Percentiles rank a stretch among this genome's conserved stretches.
Evolutionary conservation across 2,329 filamentous ascomycete species (phyloP).

Genomic region (Didymella exigua): DNA sequence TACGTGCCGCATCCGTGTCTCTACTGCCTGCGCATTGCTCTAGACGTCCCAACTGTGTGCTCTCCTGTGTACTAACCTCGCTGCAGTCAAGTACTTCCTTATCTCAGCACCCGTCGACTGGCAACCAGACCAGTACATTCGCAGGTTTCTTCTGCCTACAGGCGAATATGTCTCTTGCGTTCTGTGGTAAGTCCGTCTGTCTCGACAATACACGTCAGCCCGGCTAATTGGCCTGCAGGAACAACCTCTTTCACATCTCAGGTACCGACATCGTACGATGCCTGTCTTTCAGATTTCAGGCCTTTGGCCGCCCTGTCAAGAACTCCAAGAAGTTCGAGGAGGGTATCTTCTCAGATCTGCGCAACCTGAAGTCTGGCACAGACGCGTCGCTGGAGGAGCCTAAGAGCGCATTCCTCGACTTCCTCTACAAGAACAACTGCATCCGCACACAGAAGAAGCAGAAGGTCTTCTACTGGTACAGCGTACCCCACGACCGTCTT

Average conservation of each 20-base stretch:
- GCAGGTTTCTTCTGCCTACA: constrained; percentile 91
- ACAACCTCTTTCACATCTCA: constrained; percentile 98
- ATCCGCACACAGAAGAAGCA: constrained; percentile 99
- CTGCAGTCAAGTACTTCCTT: constrained; percentile 95
- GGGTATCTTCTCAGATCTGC: constrained; percentile 97
- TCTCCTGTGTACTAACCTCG: constrained; percentile 37
- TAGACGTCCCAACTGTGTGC: constrained; percentile 1
- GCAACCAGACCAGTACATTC: constrained; percentile 95
- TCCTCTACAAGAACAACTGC: constrained; percentile 99
- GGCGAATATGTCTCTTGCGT: constrained; percentile 99
- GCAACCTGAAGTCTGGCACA: constrained; percentile 97
- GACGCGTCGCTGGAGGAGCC: constrained; percentile 98
- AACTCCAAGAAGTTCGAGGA: constrained; percentile 99
- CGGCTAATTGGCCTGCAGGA: constrained; percentile 62
- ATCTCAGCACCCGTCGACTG: constrained; percentile 98
- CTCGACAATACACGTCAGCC: background rate
- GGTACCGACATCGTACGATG: constrained; percentile 99
- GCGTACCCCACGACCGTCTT: constrained; percentile 94
- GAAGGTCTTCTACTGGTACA: constrained; percentile 99
- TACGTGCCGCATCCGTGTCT: constrained; percentile 58
- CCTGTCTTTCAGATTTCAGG: constrained; percentile 96
- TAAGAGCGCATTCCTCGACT: constrained; percentile 97
- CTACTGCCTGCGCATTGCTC: constrained; percentile 22
- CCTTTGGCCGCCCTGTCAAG: constrained; percentile 96
- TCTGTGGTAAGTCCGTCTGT: constrained; percentile 67